Conservation (phyloP, 2,329 filamentous ascomycete genomes). For the Colletotrichum higginsianum region DNA sequence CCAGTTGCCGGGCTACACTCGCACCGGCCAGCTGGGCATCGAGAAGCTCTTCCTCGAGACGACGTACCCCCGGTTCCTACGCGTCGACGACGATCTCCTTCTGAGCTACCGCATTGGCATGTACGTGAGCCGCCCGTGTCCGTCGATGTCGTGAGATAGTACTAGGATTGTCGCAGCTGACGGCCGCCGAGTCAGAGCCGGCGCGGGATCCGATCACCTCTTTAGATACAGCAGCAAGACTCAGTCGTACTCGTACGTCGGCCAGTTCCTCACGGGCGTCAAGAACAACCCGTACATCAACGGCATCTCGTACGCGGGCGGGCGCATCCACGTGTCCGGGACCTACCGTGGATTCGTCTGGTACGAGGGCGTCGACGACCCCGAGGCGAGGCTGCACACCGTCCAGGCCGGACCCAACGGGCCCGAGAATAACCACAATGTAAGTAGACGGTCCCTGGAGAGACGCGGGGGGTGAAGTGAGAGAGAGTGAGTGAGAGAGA, state of each 20-base stretch:
- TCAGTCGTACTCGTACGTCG: constrained; percentile 32
- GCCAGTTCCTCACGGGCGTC: constrained; percentile 39
- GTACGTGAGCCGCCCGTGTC: constrained; percentile 2
- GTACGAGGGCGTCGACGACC: constrained; percentile 40
- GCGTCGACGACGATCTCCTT: constrained; percentile 29
- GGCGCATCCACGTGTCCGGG: constrained; percentile 37
- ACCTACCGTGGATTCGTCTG: constrained; percentile 39
- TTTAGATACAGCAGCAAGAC: constrained; percentile 29
- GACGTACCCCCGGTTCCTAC: constrained; percentile 32
- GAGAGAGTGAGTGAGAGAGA: too few species aligned
- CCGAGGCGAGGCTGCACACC: constrained; percentile 31
- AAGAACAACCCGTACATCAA: constrained; percentile 38
- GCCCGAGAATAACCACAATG: constrained; percentile 37
- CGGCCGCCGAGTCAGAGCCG: constrained; percentile 13
- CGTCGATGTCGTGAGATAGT: too few species aligned
- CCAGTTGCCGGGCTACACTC: constrained; percentile 34
- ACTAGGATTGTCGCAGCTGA: background rate
- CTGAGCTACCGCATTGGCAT: constrained; percentile 39
- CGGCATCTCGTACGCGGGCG: constrained; percentile 38
- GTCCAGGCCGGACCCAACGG: constrained; percentile 38
- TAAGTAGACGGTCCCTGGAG: background rate
- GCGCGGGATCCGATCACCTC: constrained; percentile 36
- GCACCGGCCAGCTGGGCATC: constrained; percentile 30
- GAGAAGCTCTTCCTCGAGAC: constrained; percentile 40
- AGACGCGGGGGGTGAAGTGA: too few species aligned